A percentile compares a stretch with the other conserved stretches of the same genome.
phyloP scores from a whole-genome alignment of 768 basidiomycete genomes.

The Tylopilus balloui region DNA sequence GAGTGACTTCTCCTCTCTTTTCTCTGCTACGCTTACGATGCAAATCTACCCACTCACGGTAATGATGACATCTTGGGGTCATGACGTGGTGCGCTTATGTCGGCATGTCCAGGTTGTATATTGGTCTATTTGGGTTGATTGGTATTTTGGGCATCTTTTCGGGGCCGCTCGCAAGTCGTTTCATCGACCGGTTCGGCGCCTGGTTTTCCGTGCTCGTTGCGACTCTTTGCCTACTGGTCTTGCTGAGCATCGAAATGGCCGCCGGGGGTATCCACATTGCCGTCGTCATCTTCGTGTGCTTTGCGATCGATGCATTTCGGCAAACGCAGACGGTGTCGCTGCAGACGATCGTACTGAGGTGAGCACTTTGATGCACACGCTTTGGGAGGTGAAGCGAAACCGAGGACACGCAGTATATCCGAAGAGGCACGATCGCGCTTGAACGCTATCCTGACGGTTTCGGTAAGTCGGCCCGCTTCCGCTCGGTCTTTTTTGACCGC shows the following conservation, averaged over 20 bases:
- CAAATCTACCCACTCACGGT: background rate
- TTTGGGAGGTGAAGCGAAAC: background rate
- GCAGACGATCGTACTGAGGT: conserved; percentile 26
- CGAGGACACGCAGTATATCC: conserved; percentile 21
- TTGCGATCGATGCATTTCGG: conserved; percentile 39
- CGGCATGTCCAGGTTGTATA: conserved; percentile 23
- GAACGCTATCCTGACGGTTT: conserved; percentile 27
- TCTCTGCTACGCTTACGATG: background rate
- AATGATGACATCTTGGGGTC: background rate
- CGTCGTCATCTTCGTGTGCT: conserved; percentile 38
- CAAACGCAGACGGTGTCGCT: conserved; percentile 39
- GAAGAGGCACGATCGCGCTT: conserved; percentile 27
- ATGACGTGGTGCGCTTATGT: background rate
- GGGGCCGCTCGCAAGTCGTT: conserved; percentile 25
- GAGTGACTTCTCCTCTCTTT: background rate
- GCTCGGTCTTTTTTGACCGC: background rate
- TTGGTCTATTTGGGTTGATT: conserved; percentile 47
- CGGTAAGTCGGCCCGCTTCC: conserved; percentile 16
- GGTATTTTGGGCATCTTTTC: conserved; percentile 38
- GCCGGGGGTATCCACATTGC: conserved; percentile 37
- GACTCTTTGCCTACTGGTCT: conserved; percentile 25
- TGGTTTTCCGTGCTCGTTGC: conserved; percentile 41
- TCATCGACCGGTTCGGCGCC: conserved; percentile 33
- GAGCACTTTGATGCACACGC: background rate
- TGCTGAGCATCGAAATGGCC: conserved; percentile 33